These are phyloP conservation scores for Ceratobasidium papillatum DNA, from an alignment of 1,284 basidiomycete genomes.

Conservation along the genomic window DNA sequence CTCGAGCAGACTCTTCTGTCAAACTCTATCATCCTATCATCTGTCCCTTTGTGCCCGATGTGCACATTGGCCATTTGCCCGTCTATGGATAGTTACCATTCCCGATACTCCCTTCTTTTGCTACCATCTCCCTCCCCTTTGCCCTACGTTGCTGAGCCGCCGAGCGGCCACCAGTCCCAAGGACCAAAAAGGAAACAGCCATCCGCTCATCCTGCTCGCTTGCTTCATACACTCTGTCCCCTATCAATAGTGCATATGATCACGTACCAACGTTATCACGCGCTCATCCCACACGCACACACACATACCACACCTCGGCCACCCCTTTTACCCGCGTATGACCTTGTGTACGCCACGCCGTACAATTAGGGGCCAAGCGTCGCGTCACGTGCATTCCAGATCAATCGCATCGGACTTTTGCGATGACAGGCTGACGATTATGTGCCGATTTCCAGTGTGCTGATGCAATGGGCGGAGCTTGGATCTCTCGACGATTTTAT, in stretches of 20 bases:
- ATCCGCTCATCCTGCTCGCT: constrained; percentile 13
- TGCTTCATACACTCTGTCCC: constrained; percentile 2
- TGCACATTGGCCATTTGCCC: background rate
- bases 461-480: constrained; percentile 95
- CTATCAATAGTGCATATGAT: constrained; percentile 25
- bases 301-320: background rate
- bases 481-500: constrained; percentile 54
- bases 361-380: background rate
- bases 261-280: background rate
- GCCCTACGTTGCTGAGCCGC: background rate
- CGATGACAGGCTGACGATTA: background rate
- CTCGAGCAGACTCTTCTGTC: too few relatives aligned
- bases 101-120: background rate
- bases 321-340: background rate
- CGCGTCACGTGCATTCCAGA: background rate
- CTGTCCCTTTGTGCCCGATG: background rate
- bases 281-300: background rate
- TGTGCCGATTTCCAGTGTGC: constrained; percentile 61
- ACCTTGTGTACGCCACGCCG: constrained; percentile 21
- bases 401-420: background rate
- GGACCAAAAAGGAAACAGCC: constrained; percentile 17
- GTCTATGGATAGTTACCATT: background rate
- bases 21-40: constrained; percentile 10
- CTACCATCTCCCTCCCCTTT: background rate
- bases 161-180: constrained; percentile 2